Conservation (phyloP, 148 eudicot species). For the Nepenthes mirabilis region DNA sequence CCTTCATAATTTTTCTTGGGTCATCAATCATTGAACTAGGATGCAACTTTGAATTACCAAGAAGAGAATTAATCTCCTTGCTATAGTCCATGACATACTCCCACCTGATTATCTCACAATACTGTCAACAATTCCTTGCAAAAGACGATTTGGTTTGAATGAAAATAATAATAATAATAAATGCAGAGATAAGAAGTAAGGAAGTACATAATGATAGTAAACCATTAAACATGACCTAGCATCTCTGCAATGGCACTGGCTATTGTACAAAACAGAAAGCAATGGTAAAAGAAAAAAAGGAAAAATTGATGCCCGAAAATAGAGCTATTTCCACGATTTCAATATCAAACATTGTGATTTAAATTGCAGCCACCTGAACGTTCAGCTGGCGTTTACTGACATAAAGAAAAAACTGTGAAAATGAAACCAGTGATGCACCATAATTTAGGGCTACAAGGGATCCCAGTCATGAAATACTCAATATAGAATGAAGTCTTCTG, state of each 20-base stretch:
- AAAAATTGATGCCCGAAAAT: background rate
- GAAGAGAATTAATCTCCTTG: slow-evolving; percentile 70
- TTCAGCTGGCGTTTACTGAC: too few relatives aligned
- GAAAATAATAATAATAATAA: background rate
- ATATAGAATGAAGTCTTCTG: too few relatives aligned
- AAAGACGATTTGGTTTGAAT: background rate
- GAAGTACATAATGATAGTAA: too few relatives aligned
- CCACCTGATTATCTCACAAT: slow-evolving; percentile 40
- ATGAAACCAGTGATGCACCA: too few relatives aligned
- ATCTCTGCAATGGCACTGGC: too few relatives aligned
- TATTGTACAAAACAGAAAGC: background rate
- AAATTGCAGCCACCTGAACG: too few relatives aligned
- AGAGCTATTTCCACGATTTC: too few relatives aligned
- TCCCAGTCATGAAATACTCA: too few relatives aligned
- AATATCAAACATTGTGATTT: too few relatives aligned
- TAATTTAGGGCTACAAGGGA: too few relatives aligned
- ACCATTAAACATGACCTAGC: too few relatives aligned
- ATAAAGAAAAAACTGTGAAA: too few relatives aligned
- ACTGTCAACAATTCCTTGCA: slow-evolving; percentile 7
- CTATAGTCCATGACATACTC: slow-evolving; percentile 75
- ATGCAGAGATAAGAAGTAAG: background rate
- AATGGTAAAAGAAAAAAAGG: background rate
- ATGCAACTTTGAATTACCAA: slow-evolving; percentile 38
- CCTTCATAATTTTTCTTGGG: slow-evolving; percentile 52
- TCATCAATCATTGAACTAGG: slow-evolving; percentile 51